Evolutionary conservation across 139 green algal genomes (phyloP).

Genomic region (Ulvella scutata): DNA sequence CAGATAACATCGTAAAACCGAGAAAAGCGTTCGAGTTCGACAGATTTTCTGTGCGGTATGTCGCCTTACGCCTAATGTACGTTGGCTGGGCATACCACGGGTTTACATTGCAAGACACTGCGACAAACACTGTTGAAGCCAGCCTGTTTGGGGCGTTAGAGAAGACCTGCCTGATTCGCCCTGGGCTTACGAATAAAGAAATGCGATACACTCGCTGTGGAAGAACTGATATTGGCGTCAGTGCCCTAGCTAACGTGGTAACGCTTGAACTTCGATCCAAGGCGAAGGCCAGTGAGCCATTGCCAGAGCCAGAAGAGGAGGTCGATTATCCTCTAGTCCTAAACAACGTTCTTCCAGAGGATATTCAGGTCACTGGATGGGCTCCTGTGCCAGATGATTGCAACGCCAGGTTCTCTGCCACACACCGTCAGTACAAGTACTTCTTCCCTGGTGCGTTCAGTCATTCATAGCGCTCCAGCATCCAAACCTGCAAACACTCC

Average conservation of each 20-base stretch:
- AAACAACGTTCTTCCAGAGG: constrained; percentile 41
- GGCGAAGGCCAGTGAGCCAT: constrained; percentile 10
- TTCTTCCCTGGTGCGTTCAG: constrained; percentile 30
- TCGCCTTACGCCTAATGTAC: constrained; percentile 75
- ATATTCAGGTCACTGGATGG: constrained; percentile 78
- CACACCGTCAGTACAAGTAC: constrained; percentile 78
- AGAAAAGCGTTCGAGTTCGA: constrained; percentile 27
- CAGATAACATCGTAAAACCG: not conserved
- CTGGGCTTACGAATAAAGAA: constrained; percentile 16
- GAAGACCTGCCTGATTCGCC: constrained; percentile 37
- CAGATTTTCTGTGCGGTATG: constrained; percentile 34
- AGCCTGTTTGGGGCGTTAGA: constrained; percentile 49
- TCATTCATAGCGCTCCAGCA: not conserved
- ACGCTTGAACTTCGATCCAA: constrained; percentile 51
- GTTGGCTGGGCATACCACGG: constrained; percentile 57
- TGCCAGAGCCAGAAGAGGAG: constrained; percentile 29
- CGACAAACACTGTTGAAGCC: constrained; percentile 41
- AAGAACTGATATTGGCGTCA: constrained; percentile 74
- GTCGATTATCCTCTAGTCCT: constrained; percentile 67
- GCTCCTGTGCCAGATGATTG: constrained; percentile 43
- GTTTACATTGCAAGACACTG: constrained; percentile 59
- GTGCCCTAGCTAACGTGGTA: constrained; percentile 43
- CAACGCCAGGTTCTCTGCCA: constrained; percentile 63
- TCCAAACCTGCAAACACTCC: not conserved
- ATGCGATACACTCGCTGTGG: constrained; percentile 60